A percentile compares a stretch with the other conserved stretches of the same genome.
These are phyloP conservation scores for Knufia petricola DNA, from an alignment of 2,329 filamentous ascomycete genomes.

Conservation along the genomic window DNA sequence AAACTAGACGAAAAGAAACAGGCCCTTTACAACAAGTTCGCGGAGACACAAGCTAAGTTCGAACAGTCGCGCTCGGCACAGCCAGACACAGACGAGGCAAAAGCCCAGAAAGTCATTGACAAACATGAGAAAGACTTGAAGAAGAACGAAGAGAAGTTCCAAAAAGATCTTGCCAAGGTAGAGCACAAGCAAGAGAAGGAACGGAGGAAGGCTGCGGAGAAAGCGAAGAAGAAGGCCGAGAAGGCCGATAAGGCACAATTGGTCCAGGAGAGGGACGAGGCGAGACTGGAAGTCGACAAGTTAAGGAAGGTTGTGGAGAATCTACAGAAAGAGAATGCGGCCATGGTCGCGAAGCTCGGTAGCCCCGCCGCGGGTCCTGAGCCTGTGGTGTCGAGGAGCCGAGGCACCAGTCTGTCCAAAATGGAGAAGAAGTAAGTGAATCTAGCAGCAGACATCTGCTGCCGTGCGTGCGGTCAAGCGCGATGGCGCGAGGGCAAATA, in stretches of 20 bases:
- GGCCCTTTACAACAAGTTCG: slow-evolving; percentile 31
- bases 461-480: too few relatives aligned
- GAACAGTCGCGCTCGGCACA: slow-evolving; percentile 15
- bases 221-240: slow-evolving; percentile 28
- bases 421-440: background rate
- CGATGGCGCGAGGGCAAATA: too few relatives aligned
- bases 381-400: background rate
- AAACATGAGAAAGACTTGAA: slow-evolving; percentile 25
- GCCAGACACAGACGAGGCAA: slow-evolving; percentile 20
- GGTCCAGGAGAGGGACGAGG: slow-evolving; percentile 35
- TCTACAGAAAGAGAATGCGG: slow-evolving; percentile 50
- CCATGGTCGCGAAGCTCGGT: slow-evolving; percentile 25
- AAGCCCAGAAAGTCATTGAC: slow-evolving; percentile 23
- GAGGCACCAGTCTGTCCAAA: slow-evolving; percentile 1
- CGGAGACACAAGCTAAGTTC: slow-evolving; percentile 26
- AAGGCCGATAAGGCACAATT: slow-evolving; percentile 36
- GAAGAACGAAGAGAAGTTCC: slow-evolving; percentile 25
- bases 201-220: slow-evolving; percentile 31
- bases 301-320: slow-evolving; percentile 45
- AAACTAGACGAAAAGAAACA: slow-evolving; percentile 34
- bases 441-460: background rate
- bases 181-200: slow-evolving; percentile 34
- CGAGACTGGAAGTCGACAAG: slow-evolving; percentile 39
- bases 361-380: background rate
- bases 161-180: slow-evolving; percentile 32